Base-by-base conservation (phyloP, 2,329 filamentous ascomycete genomes). In the Exophiala lecanii-corni region DNA sequence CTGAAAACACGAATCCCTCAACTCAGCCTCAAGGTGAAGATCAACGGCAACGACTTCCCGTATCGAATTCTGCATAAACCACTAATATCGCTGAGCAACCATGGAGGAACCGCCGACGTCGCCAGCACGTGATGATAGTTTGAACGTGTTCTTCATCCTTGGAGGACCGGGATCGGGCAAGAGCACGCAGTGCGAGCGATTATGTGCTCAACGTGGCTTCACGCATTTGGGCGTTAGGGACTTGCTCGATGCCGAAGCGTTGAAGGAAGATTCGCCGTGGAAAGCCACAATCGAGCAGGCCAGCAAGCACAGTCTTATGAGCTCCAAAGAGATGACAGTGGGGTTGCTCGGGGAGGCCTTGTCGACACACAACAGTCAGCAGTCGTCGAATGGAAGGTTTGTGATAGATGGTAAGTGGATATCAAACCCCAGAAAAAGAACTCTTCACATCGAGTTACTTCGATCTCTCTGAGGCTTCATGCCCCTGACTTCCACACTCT, bases 161-260 rank as follows among this genome's bases (percentile, higher is more conserved):
- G 33, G 33, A 9, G 33, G 33, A 6, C 33, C 33, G 12, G 33
- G 33, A n/a, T 35, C 33, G 6, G 33, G 33, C 9, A 35, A 35
- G 18, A 9, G 15, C 33, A 35, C 33, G 12, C 33, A 35, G 19
- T 35, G 33, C 16, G 18, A 17, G 10, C 16, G 15, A 17, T 17
- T 35, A 4, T 18, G 33, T 19, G 33, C 15, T 9, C 9, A 35
- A 10, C 33, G 33, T 12, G 18, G 18, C 16, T 19, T 35, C 9
- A 35, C 15, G 15, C 33, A 20, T n/a, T 10, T 18, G 13, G 19
- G 17, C 19, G 19, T 35, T 9, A 17, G 13, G 6, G 30, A 33
- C 13, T 18, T 35, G 9, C 15, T 35, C 15, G 4, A 18, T 6
- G 16, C 17, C 4, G 33, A 35, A 17, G 9, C 15, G 6, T 10